Conservation (phyloP, 2,329 filamentous ascomycete genomes). For the Sclerotinia minor region DNA sequence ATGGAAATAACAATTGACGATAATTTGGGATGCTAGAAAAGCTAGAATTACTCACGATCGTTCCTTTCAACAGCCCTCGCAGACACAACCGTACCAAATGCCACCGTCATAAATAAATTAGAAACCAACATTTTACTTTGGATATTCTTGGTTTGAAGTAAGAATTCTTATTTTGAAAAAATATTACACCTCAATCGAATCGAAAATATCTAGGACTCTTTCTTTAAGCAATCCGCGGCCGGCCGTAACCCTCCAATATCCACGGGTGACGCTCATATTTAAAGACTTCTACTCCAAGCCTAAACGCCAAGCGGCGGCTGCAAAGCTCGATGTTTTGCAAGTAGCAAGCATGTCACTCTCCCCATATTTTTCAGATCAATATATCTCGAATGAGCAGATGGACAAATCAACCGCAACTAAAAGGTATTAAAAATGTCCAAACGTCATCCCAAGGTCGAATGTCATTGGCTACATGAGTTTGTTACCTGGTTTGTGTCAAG, state of each 20-base stretch:
- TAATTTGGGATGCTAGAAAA: neutral
- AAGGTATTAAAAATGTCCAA: slow-evolving; percentile 2
- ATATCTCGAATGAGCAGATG: neutral
- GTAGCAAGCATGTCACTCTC: slow-evolving; percentile 9
- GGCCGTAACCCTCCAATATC: slow-evolving; percentile 11
- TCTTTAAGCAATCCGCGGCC: slow-evolving; percentile 19
- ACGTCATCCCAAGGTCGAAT: neutral
- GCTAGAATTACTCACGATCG: neutral
- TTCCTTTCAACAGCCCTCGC: slow-evolving; percentile 19
- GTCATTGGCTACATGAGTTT: neutral
- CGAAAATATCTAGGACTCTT: slow-evolving; percentile 2
- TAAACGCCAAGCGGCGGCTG: slow-evolving; percentile 8
- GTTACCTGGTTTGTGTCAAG: slow-evolving; percentile 24
- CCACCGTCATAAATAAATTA: neutral
- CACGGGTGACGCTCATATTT: neutral
- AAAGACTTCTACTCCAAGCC: neutral
- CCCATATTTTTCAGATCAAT: slow-evolving; percentile 12
- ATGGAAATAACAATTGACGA: neutral
- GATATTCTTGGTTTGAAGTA: neutral
- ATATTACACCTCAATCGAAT: slow-evolving; percentile 12
- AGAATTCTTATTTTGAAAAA: neutral
- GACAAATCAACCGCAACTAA: neutral
- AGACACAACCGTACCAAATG: slow-evolving; percentile 7
- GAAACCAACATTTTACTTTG: slow-evolving; percentile 15
- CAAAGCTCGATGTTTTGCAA: slow-evolving; percentile 4